Conservation (phyloP, 352 stramenopile species). For the Chrysophaeum taylorii region DNA sequence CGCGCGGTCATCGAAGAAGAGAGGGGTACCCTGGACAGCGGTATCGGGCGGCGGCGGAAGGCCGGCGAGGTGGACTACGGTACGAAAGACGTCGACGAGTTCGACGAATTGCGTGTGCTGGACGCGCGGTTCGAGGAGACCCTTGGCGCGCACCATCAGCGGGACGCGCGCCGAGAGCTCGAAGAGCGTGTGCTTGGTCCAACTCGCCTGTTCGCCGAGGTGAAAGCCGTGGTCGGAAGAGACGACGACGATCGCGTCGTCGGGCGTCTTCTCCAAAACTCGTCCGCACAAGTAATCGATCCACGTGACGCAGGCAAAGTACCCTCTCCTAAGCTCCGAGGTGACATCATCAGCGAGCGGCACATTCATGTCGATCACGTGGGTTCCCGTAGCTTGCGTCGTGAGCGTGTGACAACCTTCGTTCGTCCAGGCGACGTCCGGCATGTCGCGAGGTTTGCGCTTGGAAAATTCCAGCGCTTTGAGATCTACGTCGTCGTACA, state of each 20-base stretch:
- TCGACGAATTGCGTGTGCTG: not conserved
- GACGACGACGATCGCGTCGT: conserved; percentile 17
- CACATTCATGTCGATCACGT: not conserved
- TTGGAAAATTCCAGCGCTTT: too few species aligned
- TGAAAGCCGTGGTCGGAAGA: conserved; percentile 23
- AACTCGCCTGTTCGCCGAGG: conserved; percentile 20
- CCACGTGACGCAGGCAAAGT: conserved; percentile 22
- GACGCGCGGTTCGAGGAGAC: not conserved
- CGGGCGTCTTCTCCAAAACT: not conserved
- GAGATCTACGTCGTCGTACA: too few species aligned
- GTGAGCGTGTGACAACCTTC: conserved; percentile 13
- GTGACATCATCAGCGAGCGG: not conserved
- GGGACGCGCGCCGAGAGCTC: conserved; percentile 15
- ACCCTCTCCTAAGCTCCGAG: conserved; percentile 8
- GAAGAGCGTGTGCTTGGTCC: conserved; percentile 24
- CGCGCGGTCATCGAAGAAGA: not conserved
- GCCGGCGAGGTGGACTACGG: conserved; percentile 19
- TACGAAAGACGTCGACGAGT: conserved; percentile 19
- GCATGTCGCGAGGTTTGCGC: not conserved
- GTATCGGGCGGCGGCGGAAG: not conserved
- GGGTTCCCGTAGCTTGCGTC: not conserved
- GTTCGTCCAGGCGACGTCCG: conserved; percentile 12
- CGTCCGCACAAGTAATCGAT: conserved; percentile 14
- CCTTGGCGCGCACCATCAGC: conserved; percentile 14
- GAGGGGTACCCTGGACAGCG: not conserved